Base-by-base conservation (phyloP, 106 monocot species). In the Phalaenopsis aphrodite region DNA sequence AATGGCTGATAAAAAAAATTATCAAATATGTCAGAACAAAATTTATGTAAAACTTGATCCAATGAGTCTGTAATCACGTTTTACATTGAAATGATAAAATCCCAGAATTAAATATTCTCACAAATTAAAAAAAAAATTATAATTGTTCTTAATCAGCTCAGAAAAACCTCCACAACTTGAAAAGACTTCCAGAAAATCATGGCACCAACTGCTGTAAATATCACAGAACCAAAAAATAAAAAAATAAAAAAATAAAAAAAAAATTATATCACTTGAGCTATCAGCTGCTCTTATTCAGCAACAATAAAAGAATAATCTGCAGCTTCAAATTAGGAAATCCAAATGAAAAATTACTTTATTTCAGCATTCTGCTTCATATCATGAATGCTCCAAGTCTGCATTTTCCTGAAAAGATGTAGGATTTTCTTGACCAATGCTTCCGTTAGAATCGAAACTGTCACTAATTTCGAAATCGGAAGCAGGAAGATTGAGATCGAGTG, bases 401-500 rank as follows among this genome's bases (percentile, higher is more conserved):
- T 8, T 24, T 65, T 65, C 24, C 64, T 24, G 8, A 8, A 65
- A 69, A 39, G 69, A 37, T 69, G 38, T 15, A 14, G 39, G 4
- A 0, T 39, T 69, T 19, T 12, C 14, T 69, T 69, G 38, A 11
- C 0, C 69, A 11, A 36, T 38, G 69, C 39, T 39, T 39, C 37
- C 4, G 1, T 39, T 69, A 69, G 69, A 69, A 38, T 69, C 69
- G 39, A 69, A 69, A 37, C 69, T 39, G 15, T 69, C 38, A 69
- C 39, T 39, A 39, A 69, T 39, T 38, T 14, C 39, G 39, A 4
- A 39, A 69, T 69, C 74, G 1, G 41, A 2, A 74, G 43, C 74
- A 7, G 74, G 74, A 42, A 74, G 74, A 19, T 74, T 74, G 74
- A 74, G 74, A 74, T 74, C 74, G 8, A 74, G 74, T 19, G n/a